A percentile compares a stretch with the other conserved stretches of the same genome.
phyloP scores from a whole-genome alignment of 345 rosid species.

The Anacardium occidentale region DNA sequence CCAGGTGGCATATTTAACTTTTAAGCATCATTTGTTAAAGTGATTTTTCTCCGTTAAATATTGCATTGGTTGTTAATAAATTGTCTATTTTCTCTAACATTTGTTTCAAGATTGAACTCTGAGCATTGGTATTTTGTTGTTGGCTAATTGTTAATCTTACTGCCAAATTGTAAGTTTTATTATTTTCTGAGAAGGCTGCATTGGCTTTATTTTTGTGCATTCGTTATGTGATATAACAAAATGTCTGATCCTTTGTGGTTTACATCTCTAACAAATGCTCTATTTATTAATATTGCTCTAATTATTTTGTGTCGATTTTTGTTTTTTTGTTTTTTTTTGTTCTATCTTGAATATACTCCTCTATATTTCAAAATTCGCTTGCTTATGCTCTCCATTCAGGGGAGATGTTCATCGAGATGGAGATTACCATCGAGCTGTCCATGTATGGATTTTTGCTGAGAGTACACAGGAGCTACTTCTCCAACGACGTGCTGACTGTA shows the following conservation, averaged over 20 bases:
- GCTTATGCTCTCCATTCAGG: conserved; percentile 30
- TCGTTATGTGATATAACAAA: background rate
- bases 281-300: background rate
- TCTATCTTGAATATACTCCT: background rate
- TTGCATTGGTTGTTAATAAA: background rate
- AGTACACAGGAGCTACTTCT: conserved; percentile 74
- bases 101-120: background rate
- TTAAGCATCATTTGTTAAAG: background rate
- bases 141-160: background rate
- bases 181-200: background rate
- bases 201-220: background rate
- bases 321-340: background rate
- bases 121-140: background rate
- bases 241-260: background rate
- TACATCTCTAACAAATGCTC: conserved; percentile 3
- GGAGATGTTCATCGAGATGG: conserved; percentile 81
- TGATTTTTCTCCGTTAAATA: background rate
- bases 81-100: too few species aligned
- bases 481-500: conserved; percentile 71
- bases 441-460: conserved; percentile 84
- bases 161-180: background rate
- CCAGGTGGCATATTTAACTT: too few species aligned
- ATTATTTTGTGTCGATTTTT: background rate
- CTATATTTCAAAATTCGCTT: background rate
- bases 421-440: conserved; percentile 88